Evolutionary conservation across 345 rosid genomes (phyloP).

Genomic region (Barbarea vulgaris): DNA sequence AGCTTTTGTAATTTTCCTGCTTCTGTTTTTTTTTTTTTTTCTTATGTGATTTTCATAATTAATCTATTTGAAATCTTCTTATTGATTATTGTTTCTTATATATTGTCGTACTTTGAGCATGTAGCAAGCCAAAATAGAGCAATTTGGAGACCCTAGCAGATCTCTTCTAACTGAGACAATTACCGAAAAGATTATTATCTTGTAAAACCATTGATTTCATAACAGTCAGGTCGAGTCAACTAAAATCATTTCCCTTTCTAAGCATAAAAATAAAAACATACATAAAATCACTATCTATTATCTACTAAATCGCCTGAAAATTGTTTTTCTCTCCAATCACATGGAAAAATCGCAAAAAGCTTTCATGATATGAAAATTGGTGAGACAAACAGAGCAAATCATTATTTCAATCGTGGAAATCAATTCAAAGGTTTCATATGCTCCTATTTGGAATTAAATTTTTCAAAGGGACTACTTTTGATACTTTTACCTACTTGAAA

Average conservation of each 20-base stretch:
- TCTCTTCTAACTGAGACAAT: background rate
- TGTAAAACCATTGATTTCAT: background rate
- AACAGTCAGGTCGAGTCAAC: background rate
- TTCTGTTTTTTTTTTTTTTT: background rate
- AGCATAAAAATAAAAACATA: background rate
- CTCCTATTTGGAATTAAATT: too few relatives aligned
- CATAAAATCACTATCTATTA: background rate
- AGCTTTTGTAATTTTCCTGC: background rate
- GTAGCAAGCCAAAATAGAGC: background rate
- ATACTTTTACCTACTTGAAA: too few relatives aligned
- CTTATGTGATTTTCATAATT: background rate
- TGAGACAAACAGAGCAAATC: background rate
- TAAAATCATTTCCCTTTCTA: background rate
- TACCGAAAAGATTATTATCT: background rate
- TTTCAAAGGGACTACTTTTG: too few relatives aligned
- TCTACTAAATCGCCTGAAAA: background rate
- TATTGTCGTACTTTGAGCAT: background rate
- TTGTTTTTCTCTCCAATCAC: background rate
- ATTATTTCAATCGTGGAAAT: too few relatives aligned
- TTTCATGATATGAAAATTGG: background rate
- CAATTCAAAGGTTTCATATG: too few relatives aligned
- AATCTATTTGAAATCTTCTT: background rate
- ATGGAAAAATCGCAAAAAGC: conserved; percentile 9
- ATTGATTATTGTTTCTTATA: background rate
- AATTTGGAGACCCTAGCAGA: background rate